A percentile compares a stretch with the other conserved stretches of the same genome.
Evolutionary conservation across 352 stramenopile genomes (phyloP).

Genomic region (Pythium volutum): DNA sequence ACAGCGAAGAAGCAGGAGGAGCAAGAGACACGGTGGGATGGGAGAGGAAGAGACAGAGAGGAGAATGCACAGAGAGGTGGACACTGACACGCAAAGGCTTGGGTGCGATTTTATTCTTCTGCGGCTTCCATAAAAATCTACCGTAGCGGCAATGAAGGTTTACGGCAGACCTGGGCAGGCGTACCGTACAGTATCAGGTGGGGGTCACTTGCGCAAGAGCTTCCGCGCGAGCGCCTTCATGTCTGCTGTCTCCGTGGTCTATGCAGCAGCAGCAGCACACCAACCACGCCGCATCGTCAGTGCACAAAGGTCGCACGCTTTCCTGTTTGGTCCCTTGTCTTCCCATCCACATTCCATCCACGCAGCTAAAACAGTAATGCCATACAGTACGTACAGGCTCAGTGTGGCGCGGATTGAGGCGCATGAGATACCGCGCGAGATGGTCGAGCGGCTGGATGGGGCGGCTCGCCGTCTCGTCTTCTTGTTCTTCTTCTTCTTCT

Average conservation of each 20-base stretch:
- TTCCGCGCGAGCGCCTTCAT: conserved; percentile 16
- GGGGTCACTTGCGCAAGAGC: conserved; percentile 20
- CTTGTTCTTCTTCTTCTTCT: conserved; percentile 37
- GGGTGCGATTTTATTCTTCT: conserved; percentile 9
- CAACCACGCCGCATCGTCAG: conserved; percentile 1
- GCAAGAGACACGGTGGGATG: neutral
- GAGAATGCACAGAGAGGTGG: neutral
- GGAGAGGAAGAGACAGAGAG: neutral
- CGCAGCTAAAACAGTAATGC: neutral
- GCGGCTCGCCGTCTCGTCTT: conserved; percentile 32
- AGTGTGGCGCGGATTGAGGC: conserved; percentile 55
- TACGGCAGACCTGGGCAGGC: neutral
- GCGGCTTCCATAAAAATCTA: neutral
- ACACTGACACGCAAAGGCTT: neutral
- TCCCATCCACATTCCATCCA: neutral
- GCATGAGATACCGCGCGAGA: conserved; percentile 59
- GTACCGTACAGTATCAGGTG: neutral
- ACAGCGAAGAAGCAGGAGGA: neutral
- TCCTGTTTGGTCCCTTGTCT: neutral
- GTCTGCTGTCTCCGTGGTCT: conserved; percentile 12
- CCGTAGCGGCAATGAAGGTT: too few species aligned
- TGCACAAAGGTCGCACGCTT: neutral
- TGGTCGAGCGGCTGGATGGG: conserved; percentile 61
- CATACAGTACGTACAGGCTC: conserved; percentile 36
- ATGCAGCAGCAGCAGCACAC: conserved; percentile 5